Percentiles rank a stretch among this genome's conserved stretches.
phyloP scores from a whole-genome alignment of 1,284 basidiomycete species.

The Ustilago loliicola region DNA sequence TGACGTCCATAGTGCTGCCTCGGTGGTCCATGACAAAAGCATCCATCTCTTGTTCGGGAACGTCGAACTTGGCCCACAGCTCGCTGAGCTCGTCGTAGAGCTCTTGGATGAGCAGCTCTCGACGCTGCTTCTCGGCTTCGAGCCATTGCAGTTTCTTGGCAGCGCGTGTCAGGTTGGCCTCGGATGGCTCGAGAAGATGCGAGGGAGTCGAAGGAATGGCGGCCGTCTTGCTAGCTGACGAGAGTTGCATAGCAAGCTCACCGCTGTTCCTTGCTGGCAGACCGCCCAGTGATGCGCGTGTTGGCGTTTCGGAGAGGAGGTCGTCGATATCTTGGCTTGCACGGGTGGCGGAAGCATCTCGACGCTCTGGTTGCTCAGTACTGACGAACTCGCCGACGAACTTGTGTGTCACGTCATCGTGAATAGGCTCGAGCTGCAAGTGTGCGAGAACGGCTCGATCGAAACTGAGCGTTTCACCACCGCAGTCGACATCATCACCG shows the following conservation, averaged over 20 bases:
- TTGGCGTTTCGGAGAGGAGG: slow-evolving; percentile 46
- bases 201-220: slow-evolving; percentile 25
- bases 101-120: slow-evolving; percentile 65
- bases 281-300: slow-evolving; percentile 44
- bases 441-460: slow-evolving; percentile 59
- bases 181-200: slow-evolving; percentile 49
- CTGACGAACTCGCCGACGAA: slow-evolving; percentile 58
- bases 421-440: slow-evolving; percentile 55
- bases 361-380: slow-evolving; percentile 34
- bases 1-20: slow-evolving; percentile 81
- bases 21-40: slow-evolving; percentile 71
- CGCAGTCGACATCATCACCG: slow-evolving; percentile 35
- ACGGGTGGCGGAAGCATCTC: slow-evolving; percentile 12
- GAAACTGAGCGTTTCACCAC: slow-evolving; percentile 42
- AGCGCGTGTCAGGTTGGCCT: slow-evolving; percentile 41
- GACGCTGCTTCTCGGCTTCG: slow-evolving; percentile 60
- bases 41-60: slow-evolving; percentile 68
- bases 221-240: slow-evolving; percentile 31
- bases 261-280: slow-evolving; percentile 34
- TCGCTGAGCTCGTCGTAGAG: slow-evolving; percentile 68
- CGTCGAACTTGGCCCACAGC: slow-evolving; percentile 68
- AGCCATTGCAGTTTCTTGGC: slow-evolving; percentile 45
- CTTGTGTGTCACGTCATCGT: slow-evolving; percentile 35
- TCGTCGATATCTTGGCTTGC: slow-evolving; percentile 32
- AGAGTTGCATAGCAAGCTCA: slow-evolving; percentile 37